Evolutionary conservation across 805 yeast species (phyloP).

Genomic region (Candida rishiriensis): DNA sequence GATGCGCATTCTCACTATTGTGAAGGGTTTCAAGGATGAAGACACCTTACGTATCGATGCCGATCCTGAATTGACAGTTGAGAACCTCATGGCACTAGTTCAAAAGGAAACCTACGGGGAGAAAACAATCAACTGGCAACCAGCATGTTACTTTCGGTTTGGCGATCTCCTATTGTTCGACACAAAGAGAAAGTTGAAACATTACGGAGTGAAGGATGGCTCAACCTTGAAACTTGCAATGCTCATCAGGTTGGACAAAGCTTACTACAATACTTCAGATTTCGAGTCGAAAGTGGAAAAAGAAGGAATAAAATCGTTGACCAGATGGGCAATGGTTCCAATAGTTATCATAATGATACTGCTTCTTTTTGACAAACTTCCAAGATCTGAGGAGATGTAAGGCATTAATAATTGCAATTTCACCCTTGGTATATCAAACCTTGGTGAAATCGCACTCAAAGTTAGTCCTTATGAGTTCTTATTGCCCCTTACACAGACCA

Average conservation of each 20-base stretch:
- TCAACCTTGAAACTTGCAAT: background rate
- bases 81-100: background rate
- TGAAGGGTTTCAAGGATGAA: too few relatives aligned
- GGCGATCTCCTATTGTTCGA: background rate
- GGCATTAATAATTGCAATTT: constrained; percentile 36
- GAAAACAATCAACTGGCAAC: background rate
- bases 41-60: too few relatives aligned
- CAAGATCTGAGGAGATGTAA: constrained; percentile 19
- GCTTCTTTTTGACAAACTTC: too few relatives aligned
- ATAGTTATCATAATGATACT: too few relatives aligned
- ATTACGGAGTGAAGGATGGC: background rate
- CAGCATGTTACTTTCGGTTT: background rate
- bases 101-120: background rate
- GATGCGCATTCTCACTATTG: too few relatives aligned
- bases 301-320: too few relatives aligned
- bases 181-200: background rate
- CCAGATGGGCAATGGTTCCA: too few relatives aligned
- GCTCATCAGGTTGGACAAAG: background rate
- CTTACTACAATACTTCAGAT: background rate
- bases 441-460: constrained; percentile 57
- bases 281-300: background rate
- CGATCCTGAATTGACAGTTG: background rate
- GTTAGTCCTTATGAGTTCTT: constrained; percentile 35
- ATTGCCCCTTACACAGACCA: constrained; percentile 41
- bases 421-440: constrained; percentile 29